Conservation (phyloP, 2,329 filamentous ascomycete species). For the Xylaria sp. region DNA sequence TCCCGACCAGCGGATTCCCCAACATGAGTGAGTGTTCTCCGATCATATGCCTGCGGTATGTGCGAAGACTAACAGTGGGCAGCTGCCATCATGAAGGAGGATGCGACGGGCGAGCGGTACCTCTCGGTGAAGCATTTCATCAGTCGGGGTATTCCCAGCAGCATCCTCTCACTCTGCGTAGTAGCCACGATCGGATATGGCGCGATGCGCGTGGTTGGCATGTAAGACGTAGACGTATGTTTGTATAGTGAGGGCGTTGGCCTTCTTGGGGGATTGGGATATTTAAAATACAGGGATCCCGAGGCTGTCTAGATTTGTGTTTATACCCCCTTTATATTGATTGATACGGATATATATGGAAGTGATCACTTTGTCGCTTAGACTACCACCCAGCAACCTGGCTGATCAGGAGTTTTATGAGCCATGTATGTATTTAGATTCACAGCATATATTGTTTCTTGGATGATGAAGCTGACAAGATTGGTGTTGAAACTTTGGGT, state of each 20-base stretch:
- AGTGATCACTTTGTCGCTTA: background rate
- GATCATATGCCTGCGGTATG: background rate
- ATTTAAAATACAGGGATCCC: background rate
- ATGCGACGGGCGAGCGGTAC: slow-evolving; percentile 91
- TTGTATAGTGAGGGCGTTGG: background rate
- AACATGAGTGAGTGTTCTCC: slow-evolving; percentile 89
- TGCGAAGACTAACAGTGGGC: slow-evolving; percentile 32
- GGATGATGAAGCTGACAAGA: background rate
- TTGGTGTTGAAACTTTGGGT: background rate
- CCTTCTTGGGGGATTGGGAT: background rate
- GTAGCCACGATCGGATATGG: slow-evolving; percentile 91
- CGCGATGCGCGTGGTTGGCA: slow-evolving; percentile 74
- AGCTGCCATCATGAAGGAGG: slow-evolving; percentile 98
- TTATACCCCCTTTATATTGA: background rate
- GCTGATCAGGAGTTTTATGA: background rate
- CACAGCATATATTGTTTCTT: background rate
- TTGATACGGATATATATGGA: background rate
- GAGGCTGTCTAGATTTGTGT: background rate
- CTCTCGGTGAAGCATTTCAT: slow-evolving; percentile 94
- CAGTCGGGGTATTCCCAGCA: slow-evolving; percentile 89
- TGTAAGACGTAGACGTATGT: slow-evolving; percentile 38
- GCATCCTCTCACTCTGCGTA: slow-evolving; percentile 81
- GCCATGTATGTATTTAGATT: background rate
- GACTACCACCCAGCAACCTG: background rate
- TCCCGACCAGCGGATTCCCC: slow-evolving; percentile 95